A percentile compares a stretch with the other conserved stretches of the same genome.
These are phyloP conservation scores for Macadamia tetraphylla DNA, from an alignment of 164 flowering plant genomes.

Conservation along the genomic window DNA sequence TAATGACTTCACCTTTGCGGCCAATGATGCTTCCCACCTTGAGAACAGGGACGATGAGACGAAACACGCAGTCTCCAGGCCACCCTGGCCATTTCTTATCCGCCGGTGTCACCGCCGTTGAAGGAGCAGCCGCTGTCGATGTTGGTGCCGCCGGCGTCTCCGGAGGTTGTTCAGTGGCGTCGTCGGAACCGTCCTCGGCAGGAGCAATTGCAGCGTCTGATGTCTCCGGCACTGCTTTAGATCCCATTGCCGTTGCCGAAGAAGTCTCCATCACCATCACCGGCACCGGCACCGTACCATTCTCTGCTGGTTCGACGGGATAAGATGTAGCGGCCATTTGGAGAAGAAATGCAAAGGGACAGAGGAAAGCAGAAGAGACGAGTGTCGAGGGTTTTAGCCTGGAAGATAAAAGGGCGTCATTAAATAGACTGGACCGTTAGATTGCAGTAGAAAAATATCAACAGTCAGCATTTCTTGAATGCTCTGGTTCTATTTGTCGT, in stretches of 20 bases:
- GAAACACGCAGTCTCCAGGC: slow-evolving; percentile 84
- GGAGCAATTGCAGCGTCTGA: not conserved
- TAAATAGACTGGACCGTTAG: too few relatives aligned
- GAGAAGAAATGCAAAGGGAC: too few relatives aligned
- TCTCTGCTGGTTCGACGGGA: too few relatives aligned
- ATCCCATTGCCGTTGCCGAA: not conserved
- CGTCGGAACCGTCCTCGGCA: not conserved
- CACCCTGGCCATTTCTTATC: slow-evolving; percentile 80
- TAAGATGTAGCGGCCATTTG: too few relatives aligned
- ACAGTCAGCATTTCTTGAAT: too few relatives aligned
- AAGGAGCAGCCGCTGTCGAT: not conserved
- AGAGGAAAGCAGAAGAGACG: too few relatives aligned
- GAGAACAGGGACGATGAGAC: slow-evolving; percentile 70
- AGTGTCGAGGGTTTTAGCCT: too few relatives aligned
- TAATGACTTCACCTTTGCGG: slow-evolving; percentile 82
- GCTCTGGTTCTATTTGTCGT: too few relatives aligned
- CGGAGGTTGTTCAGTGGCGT: not conserved
- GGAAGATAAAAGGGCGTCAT: too few relatives aligned
- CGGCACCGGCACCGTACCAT: too few relatives aligned
- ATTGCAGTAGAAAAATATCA: too few relatives aligned
- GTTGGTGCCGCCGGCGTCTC: not conserved
- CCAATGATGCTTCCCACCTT: slow-evolving; percentile 95
- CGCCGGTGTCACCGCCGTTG: slow-evolving; percentile 3
- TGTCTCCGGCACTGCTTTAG: not conserved
- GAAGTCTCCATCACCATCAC: too few relatives aligned